A percentile compares a stretch with the other conserved stretches of the same genome.
Conservation (phyloP, 1,139 yeast species). For the Taphrina populina region DNA sequence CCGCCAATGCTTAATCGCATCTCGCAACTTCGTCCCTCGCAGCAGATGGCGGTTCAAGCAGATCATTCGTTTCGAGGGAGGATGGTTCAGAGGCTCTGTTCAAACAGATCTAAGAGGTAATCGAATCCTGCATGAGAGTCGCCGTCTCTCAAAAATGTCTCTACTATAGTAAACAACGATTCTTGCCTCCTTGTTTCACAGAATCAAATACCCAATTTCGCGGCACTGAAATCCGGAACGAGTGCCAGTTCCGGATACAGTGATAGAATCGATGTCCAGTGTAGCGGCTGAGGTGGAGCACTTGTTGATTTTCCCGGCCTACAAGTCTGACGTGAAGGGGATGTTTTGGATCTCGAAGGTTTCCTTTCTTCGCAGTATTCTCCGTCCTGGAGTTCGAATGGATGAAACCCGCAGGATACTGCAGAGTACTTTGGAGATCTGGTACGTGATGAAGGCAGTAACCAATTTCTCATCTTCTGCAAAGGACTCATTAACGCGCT, state of each 20-base stretch:
- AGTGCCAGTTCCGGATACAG: constrained; percentile 13
- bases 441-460: too few relatives aligned
- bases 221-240: neutral
- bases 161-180: neutral
- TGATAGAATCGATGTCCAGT: neutral
- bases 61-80: too few relatives aligned
- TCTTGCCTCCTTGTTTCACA: neutral
- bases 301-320: too few relatives aligned
- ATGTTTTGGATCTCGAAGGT: too few relatives aligned
- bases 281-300: too few relatives aligned
- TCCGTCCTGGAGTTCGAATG: neutral
- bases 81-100: neutral
- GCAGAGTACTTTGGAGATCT: neutral
- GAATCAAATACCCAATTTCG: neutral
- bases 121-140: constrained; percentile 4
- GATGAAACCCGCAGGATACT: neutral
- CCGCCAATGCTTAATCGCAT: too few relatives aligned
- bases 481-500: too few relatives aligned
- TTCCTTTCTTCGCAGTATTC: too few relatives aligned
- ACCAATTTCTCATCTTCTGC: too few relatives aligned
- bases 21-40: too few relatives aligned
- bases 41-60: too few relatives aligned
- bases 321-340: too few relatives aligned
- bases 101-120: constrained; percentile 1
- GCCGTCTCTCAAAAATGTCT: constrained; percentile 3